phyloP scores from a whole-genome alignment of 2,329 filamentous ascomycete genomes.

The Biscogniauxia sp. region DNA sequence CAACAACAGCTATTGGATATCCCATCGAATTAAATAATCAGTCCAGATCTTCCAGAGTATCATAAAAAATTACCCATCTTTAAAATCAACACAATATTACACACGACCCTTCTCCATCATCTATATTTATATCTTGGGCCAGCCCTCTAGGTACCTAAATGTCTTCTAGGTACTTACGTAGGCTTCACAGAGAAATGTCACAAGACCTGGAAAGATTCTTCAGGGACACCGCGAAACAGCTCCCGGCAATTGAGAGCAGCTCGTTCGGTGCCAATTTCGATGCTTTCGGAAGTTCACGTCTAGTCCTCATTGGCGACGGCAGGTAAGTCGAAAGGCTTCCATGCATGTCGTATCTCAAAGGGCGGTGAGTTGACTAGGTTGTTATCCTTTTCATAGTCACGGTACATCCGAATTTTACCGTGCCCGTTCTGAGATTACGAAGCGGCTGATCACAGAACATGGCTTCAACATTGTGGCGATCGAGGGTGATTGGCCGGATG shows the following conservation, averaged over 20 bases:
- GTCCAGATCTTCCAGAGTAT: too few relatives aligned
- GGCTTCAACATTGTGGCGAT: slow-evolving; percentile 50
- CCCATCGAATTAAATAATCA: too few relatives aligned
- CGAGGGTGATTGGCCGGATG: slow-evolving; percentile 55
- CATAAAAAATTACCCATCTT: too few relatives aligned
- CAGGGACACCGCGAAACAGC: slow-evolving; percentile 14
- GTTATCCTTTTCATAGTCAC: slow-evolving; percentile 31
- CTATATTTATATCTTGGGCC: too few relatives aligned
- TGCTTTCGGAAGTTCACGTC: slow-evolving; percentile 35
- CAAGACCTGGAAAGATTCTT: slow-evolving; percentile 11
- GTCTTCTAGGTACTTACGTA: slow-evolving; percentile 1
- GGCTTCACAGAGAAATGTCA: slow-evolving; percentile 12
- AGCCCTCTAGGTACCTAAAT: too few relatives aligned
- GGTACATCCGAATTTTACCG: slow-evolving; percentile 55
- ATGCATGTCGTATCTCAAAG: not conserved
- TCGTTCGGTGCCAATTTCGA: slow-evolving; percentile 41
- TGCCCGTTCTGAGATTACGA: slow-evolving; percentile 50
- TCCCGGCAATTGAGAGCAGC: slow-evolving; percentile 22
- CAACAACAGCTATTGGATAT: too few relatives aligned
- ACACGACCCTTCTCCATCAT: too few relatives aligned
- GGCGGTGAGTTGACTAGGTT: not conserved
- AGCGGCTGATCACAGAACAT: slow-evolving; percentile 46
- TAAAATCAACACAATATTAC: too few relatives aligned
- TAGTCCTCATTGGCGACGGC: slow-evolving; percentile 45
- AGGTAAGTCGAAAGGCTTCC: slow-evolving; percentile 24